phyloP scores from a whole-genome alignment of 1,284 basidiomycete genomes.

The Tremellales sp. region DNA sequence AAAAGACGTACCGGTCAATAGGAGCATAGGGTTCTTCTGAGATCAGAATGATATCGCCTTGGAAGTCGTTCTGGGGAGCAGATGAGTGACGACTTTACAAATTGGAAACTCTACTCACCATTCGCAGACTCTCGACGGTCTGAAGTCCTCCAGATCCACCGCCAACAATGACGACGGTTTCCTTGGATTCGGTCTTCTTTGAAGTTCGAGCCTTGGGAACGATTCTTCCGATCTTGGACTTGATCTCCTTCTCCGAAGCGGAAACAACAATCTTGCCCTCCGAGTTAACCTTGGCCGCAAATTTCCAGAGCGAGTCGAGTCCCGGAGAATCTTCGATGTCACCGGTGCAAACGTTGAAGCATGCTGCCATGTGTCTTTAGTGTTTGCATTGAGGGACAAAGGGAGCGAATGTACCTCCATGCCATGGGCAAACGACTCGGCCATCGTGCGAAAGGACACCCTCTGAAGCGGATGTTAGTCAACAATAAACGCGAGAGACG shows the following conservation, averaged over 20 bases:
- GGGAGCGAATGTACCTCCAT: conserved; percentile 59
- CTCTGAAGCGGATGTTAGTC: conserved; percentile 56
- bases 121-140: conserved; percentile 75
- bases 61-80: conserved; percentile 66
- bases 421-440: conserved; percentile 82
- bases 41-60: conserved; percentile 71
- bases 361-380: conserved; percentile 53
- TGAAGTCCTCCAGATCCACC: conserved; percentile 76
- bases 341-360: conserved; percentile 74
- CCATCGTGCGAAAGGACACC: conserved; percentile 77
- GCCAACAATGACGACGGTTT: conserved; percentile 71
- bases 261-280: conserved; percentile 70
- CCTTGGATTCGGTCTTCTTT: conserved; percentile 51
- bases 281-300: conserved; percentile 63
- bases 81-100: not conserved
- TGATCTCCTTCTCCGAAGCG: conserved; percentile 65
- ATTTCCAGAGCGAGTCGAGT: conserved; percentile 75
- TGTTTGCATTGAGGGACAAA: not conserved
- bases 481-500: not conserved
- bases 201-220: conserved; percentile 40
- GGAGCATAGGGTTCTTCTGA: conserved; percentile 76
- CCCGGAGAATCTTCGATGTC: conserved; percentile 83
- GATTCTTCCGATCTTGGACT: conserved; percentile 61
- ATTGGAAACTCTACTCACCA: conserved; percentile 52
- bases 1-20: conserved; percentile 66